Evolutionary conservation across 2,329 filamentous ascomycete genomes (phyloP).

Genomic region (Monascus ruber): DNA sequence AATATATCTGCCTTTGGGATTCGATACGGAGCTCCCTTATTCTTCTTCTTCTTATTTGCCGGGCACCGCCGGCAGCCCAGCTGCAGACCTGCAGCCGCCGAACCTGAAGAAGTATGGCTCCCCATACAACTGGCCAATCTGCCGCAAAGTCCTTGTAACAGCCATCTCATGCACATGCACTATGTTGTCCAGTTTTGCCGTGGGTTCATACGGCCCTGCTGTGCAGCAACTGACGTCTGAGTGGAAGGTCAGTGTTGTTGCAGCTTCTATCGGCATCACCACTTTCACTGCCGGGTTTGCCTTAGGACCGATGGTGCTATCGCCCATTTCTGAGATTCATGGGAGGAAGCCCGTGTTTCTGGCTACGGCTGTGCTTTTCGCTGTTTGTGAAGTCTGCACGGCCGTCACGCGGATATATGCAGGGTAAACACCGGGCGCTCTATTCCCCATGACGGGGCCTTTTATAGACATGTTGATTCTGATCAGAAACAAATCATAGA

Average conservation of each 20-base stretch:
- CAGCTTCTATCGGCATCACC: slow-evolving; percentile 64
- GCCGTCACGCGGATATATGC: too few relatives aligned
- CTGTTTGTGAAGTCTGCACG: slow-evolving; percentile 19
- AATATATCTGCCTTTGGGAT: too few relatives aligned
- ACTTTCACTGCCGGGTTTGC: slow-evolving; percentile 73
- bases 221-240: slow-evolving; percentile 52
- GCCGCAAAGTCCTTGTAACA: slow-evolving; percentile 60
- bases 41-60: too few relatives aligned
- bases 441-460: too few relatives aligned
- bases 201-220: slow-evolving; percentile 67
- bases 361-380: slow-evolving; percentile 58
- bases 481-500: slow-evolving; percentile 27
- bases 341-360: slow-evolving; percentile 77
- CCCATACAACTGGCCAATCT: slow-evolving; percentile 61
- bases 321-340: slow-evolving; percentile 80
- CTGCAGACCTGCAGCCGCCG: slow-evolving; percentile 27
- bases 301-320: slow-evolving; percentile 74
- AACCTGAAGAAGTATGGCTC: slow-evolving; percentile 56
- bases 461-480: background rate
- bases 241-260: slow-evolving; percentile 54
- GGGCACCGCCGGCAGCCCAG: too few relatives aligned
- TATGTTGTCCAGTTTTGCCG: slow-evolving; percentile 64
- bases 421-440: too few relatives aligned
- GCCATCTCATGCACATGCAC: slow-evolving; percentile 67
- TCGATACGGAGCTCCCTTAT: too few relatives aligned